phyloP scores from a whole-genome alignment of 1,284 basidiomycete species.

The Naganishia liquefaciens region DNA sequence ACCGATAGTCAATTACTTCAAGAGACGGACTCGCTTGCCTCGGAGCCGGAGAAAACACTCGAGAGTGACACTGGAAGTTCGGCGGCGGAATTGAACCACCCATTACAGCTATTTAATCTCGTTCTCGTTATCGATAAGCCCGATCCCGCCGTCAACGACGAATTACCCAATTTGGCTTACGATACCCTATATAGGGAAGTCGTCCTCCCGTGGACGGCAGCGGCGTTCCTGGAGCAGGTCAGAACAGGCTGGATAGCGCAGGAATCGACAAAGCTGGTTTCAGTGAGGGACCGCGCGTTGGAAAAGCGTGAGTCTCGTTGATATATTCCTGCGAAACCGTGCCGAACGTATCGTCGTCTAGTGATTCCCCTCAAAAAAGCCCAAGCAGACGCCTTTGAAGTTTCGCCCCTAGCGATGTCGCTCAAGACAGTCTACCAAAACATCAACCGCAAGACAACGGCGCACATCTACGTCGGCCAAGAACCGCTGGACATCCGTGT shows the following conservation, averaged over 20 bases:
- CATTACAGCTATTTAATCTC: slow-evolving; percentile 75
- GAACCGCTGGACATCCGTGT: slow-evolving; percentile 77
- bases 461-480: slow-evolving; percentile 71
- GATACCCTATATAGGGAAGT: slow-evolving; percentile 79
- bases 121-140: slow-evolving; percentile 85
- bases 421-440: slow-evolving; percentile 67
- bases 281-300: slow-evolving; percentile 64
- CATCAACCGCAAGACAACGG: slow-evolving; percentile 58
- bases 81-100: not conserved
- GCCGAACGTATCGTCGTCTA: not conserved
- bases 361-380: slow-evolving; percentile 34
- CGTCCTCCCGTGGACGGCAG: slow-evolving; percentile 81
- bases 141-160: slow-evolving; percentile 69
- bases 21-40: not conserved
- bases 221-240: slow-evolving; percentile 82
- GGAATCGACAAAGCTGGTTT: slow-evolving; percentile 69
- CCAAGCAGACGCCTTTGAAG: slow-evolving; percentile 60
- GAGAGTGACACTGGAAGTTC: slow-evolving; percentile 6
- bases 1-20: not conserved
- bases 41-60: slow-evolving; percentile 11
- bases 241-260: slow-evolving; percentile 75
- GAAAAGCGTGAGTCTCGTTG: slow-evolving; percentile 42
- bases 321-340: not conserved
- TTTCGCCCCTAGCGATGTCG: slow-evolving; percentile 69
- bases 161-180: slow-evolving; percentile 36